Evolutionary conservation across 2,329 filamentous ascomycete species (phyloP).

Genomic region (Diplodia sapinea): DNA sequence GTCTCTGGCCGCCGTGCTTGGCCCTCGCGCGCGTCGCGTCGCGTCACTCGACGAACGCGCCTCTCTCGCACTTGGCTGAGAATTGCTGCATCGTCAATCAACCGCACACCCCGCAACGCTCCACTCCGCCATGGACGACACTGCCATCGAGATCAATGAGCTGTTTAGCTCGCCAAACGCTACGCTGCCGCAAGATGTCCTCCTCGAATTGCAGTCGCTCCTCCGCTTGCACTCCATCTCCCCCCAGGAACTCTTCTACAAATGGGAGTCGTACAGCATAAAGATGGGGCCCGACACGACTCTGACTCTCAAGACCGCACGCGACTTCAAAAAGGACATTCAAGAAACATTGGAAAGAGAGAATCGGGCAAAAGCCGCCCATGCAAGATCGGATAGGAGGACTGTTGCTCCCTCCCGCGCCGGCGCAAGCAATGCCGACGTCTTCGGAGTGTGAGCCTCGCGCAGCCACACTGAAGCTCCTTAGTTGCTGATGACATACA

Average conservation of each 20-base stretch:
- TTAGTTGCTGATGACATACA: slow-evolving; percentile 34
- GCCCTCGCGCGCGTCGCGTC: slow-evolving; percentile 34
- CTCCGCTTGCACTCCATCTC: slow-evolving; percentile 81
- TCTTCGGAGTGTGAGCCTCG: slow-evolving; percentile 73
- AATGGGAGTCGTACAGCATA: slow-evolving; percentile 98
- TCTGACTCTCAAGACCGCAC: slow-evolving; percentile 71
- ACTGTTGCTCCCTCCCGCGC: slow-evolving; percentile 65
- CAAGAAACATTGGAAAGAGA: slow-evolving; percentile 83
- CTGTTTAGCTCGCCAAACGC: slow-evolving; percentile 61
- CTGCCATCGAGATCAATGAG: slow-evolving; percentile 61
- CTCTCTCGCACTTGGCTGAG: background rate
- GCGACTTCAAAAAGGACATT: slow-evolving; percentile 83
- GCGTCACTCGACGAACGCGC: slow-evolving; percentile 19
- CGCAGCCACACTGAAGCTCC: slow-evolving; percentile 29
- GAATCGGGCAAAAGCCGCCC: slow-evolving; percentile 66
- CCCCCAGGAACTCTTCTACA: slow-evolving; percentile 90
- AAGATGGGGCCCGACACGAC: slow-evolving; percentile 87
- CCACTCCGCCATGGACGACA: slow-evolving; percentile 55
- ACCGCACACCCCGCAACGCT: slow-evolving; percentile 20
- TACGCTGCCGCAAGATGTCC: slow-evolving; percentile 75
- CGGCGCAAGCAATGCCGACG: slow-evolving; percentile 63
- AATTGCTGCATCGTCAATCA: slow-evolving; percentile 14
- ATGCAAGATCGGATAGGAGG: slow-evolving; percentile 67
- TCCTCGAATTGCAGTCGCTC: slow-evolving; percentile 83
- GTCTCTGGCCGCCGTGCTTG: background rate